Conservation (phyloP, 768 basidiomycete genomes). For the Hemileccinum impolitum region DNA sequence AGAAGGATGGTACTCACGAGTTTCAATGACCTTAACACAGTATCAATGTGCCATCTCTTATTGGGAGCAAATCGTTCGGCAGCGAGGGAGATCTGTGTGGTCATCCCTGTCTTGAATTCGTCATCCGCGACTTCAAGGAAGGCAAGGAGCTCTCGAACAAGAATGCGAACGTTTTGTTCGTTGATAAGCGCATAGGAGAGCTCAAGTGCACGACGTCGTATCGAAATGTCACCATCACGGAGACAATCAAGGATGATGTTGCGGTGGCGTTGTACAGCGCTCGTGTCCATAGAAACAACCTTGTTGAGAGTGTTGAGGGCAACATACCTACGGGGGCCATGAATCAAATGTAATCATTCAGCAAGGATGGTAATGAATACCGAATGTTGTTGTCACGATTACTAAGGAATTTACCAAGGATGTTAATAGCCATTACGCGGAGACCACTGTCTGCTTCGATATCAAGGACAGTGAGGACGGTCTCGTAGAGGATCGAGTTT, state of each 20-base stretch:
- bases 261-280: constrained; percentile 95
- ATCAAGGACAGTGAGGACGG: constrained; percentile 92
- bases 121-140: constrained; percentile 99
- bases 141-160: constrained; percentile 88
- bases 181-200: constrained; percentile 97
- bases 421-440: constrained; percentile 99
- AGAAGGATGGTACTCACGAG: constrained; percentile 53
- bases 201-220: constrained; percentile 93
- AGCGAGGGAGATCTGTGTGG: constrained; percentile 93
- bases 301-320: constrained; percentile 98
- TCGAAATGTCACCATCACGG: constrained; percentile 98
- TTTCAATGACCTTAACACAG: constrained; percentile 87
- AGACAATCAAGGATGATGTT: constrained; percentile 99
- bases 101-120: constrained; percentile 98
- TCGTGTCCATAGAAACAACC: constrained; percentile 96
- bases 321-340: constrained; percentile 66
- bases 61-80: constrained; percentile 97
- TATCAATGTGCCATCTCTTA: constrained; percentile 99
- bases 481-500: constrained; percentile 96
- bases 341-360: constrained; percentile 2
- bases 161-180: constrained; percentile 87
- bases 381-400: constrained; percentile 99
- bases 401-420: constrained; percentile 94
- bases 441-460: constrained; percentile 96
- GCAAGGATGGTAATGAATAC: constrained; percentile 41